A percentile compares a stretch with the other conserved stretches of the same genome.
Conservation (phyloP, 768 basidiomycete genomes). For the Amylocystis lapponica region DNA sequence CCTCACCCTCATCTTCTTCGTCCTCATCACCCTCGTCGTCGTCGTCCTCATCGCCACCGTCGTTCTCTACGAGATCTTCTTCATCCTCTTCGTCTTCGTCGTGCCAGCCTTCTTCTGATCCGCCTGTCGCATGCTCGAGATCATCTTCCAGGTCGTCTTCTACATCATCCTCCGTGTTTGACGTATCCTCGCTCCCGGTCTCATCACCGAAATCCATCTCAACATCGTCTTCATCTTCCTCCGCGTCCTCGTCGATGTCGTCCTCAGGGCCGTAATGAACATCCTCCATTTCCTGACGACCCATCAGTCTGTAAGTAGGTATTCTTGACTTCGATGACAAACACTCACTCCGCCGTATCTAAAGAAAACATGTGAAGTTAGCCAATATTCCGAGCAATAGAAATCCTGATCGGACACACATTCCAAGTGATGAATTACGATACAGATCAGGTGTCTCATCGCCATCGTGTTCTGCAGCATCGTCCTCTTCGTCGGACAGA, state of each 20-base stretch:
- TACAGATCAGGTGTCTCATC: constrained; percentile 92
- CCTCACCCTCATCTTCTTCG: constrained; percentile 34
- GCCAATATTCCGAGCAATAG: neutral
- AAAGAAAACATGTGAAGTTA: constrained; percentile 1
- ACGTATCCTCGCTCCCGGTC: constrained; percentile 77
- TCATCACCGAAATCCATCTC: constrained; percentile 87
- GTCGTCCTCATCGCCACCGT: constrained; percentile 33
- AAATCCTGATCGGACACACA: constrained; percentile 45
- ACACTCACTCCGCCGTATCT: constrained; percentile 75
- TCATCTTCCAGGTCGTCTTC: constrained; percentile 68
- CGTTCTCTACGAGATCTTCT: constrained; percentile 46
- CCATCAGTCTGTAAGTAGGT: constrained; percentile 11
- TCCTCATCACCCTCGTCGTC: constrained; percentile 29
- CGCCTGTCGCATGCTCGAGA: constrained; percentile 50
- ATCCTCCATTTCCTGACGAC: constrained; percentile 77
- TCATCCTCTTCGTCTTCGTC: constrained; percentile 67
- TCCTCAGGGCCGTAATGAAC: constrained; percentile 62
- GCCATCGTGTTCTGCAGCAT: constrained; percentile 46
- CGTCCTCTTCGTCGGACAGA: constrained; percentile 47
- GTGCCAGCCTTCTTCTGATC: constrained; percentile 57
- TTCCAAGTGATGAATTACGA: constrained; percentile 92
- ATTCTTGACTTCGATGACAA: constrained; percentile 2
- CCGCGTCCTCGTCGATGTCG: constrained; percentile 79
- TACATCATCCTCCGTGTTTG: constrained; percentile 65
- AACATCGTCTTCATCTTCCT: constrained; percentile 74